Evolutionary conservation across 768 basidiomycete species (phyloP), one percentile per base, ranked within the genome.

Genomic region (Boletus patriciae): DNA sequence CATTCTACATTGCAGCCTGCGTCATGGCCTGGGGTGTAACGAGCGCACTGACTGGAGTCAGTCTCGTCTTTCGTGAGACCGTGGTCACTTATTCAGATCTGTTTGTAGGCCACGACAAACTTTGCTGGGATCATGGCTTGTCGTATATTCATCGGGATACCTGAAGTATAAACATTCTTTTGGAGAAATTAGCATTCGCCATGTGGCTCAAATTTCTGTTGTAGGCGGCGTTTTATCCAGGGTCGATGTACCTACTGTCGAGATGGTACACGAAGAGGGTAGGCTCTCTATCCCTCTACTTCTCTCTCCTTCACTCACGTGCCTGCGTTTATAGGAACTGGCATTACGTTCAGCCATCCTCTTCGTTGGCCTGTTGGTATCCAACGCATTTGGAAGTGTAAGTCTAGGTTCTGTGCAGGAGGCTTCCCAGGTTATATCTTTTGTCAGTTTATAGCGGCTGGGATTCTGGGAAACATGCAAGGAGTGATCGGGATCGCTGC

Each of bases 391-490:
- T 62, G 85, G 87, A 45, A 75, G 80, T 42, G 86, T 86, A 55
- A 64, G 82, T 65, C 19, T 21, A 9, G n/a, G 46, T 29, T 48
- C 31, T 33, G 18, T 4, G 6, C 16, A 13, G 8, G n/a, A 16
- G 16, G 31, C 5, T n/a, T n/a, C 6, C 36, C 13, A 31, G 16
- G 2, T 40, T 36, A 42, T 50, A 29, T 31, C 4, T 25, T 16
- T 25, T 25, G 13, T 18, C 55, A 87, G 83, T 69, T 89, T 7
- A 81, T 90, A 64, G 90, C 87, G n/a, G 87, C 88, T n/a, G 88
- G 86, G 10, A 86, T 90, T 51, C 76, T 92, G 18, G 73, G 76
- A 1, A 78, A 76, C 40, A 86, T 90, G 87, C 81, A 91, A 58
- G 87, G 86, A 3, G 77, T 76, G 50, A 73, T 80, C 6, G 88